Evolutionary conservation across 768 basidiomycete species (phyloP).

Genomic region (Chalciporus sphaerocephalus): DNA sequence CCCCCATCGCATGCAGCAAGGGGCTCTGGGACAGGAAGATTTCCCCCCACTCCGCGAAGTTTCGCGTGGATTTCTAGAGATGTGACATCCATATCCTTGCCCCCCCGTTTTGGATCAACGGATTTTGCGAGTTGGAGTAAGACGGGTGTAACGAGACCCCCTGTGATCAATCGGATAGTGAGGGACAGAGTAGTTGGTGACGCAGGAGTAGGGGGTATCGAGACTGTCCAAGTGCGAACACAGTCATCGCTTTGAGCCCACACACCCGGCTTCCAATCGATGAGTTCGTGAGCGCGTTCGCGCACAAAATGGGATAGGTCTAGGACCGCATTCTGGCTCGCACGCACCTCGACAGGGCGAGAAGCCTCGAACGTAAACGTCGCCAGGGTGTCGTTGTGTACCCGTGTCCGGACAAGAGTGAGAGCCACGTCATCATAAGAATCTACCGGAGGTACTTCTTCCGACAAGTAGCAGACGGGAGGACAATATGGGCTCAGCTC

Average conservation of each 20-base stretch:
- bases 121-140: slow-evolving; percentile 42
- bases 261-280: slow-evolving; percentile 40
- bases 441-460: slow-evolving; percentile 34
- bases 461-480: slow-evolving; percentile 48
- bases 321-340: slow-evolving; percentile 53
- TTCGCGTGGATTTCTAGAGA: slow-evolving; percentile 39
- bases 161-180: slow-evolving; percentile 53
- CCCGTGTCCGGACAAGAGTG: slow-evolving; percentile 13
- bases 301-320: slow-evolving; percentile 52
- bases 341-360: slow-evolving; percentile 14
- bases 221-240: slow-evolving; percentile 63
- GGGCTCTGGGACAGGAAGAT: slow-evolving; percentile 33
- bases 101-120: slow-evolving; percentile 6
- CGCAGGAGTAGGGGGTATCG: slow-evolving; percentile 23
- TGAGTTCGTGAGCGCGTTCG: slow-evolving; percentile 43
- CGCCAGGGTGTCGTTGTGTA: slow-evolving; percentile 37
- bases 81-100: slow-evolving; percentile 12
- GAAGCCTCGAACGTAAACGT: slow-evolving; percentile 51
- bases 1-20: slow-evolving; percentile 22
- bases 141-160: slow-evolving; percentile 52
- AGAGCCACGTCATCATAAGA: slow-evolving; percentile 33
- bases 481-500: slow-evolving; percentile 54
- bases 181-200: slow-evolving; percentile 33
- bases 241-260: slow-evolving; percentile 55
- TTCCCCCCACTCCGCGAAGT: slow-evolving; percentile 52